A percentile compares a stretch with the other conserved stretches of the same genome.
These are phyloP conservation scores for Marsdenia floribunda DNA, from an alignment of 257 asterid genomes.

Conservation along the genomic window DNA sequence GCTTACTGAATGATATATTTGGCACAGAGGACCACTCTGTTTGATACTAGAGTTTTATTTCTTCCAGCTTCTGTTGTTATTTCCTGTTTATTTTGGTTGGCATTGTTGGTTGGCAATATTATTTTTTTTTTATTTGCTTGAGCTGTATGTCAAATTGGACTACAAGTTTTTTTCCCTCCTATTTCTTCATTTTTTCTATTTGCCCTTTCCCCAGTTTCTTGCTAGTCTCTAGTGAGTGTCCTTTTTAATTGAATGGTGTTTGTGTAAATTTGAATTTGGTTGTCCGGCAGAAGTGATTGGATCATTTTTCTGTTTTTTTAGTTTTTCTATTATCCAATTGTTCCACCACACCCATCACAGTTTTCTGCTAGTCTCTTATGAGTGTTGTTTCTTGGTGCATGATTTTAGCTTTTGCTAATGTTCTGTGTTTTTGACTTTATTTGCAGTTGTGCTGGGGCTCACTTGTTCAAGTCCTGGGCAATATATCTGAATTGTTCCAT, in stretches of 20 bases:
- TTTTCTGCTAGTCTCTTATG: background rate
- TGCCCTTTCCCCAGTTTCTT: no score
- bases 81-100: background rate
- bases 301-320: background rate
- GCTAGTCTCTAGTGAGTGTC: no score
- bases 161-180: no score
- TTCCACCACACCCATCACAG: background rate
- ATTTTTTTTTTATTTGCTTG: no score
- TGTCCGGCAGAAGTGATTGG: background rate
- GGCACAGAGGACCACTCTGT: no score
- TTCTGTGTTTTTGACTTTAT: background rate
- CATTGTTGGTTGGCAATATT: background rate
- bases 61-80: background rate
- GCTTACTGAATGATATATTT: no score
- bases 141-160: no score
- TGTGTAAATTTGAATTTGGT: background rate
- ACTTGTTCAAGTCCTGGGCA: conserved; percentile 93
- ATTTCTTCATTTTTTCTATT: background rate
- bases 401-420: background rate
- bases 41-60: background rate
- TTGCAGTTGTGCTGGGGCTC: conserved; percentile 99
- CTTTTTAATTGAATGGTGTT: no score
- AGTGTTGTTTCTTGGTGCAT: background rate
- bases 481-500: conserved; percentile 78
- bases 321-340: background rate